Conservation (phyloP, 2,329 filamentous ascomycete genomes). For the Alternaria dauci region DNA sequence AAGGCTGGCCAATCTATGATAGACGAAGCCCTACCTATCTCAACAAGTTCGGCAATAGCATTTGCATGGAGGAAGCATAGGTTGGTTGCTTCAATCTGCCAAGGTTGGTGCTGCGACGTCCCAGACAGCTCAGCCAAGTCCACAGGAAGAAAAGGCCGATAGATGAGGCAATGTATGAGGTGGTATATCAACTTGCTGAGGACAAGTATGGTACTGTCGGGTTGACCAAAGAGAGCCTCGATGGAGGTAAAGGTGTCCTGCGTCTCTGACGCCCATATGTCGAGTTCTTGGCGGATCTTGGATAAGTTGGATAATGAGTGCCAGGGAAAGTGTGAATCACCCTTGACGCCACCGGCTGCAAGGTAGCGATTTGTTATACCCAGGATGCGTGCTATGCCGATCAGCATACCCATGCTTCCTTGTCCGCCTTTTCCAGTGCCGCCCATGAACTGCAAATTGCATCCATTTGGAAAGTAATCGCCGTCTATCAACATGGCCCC, state of each 20-base stretch:
- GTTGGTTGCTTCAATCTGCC: constrained; percentile 91
- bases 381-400: constrained; percentile 83
- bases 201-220: constrained; percentile 79
- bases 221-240: constrained; percentile 76
- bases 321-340: constrained; percentile 91
- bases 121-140: constrained; percentile 82
- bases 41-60: constrained; percentile 82
- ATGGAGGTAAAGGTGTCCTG: constrained; percentile 81
- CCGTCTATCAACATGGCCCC: constrained; percentile 73
- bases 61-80: constrained; percentile 88
- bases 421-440: constrained; percentile 74
- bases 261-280: constrained; percentile 84
- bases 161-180: constrained; percentile 84
- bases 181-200: constrained; percentile 89
- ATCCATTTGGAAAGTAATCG: constrained; percentile 80
- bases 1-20: constrained; percentile 87
- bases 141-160: constrained; percentile 85
- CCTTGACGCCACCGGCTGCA: constrained; percentile 84
- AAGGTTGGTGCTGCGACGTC: constrained; percentile 84
- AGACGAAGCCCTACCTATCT: constrained; percentile 76
- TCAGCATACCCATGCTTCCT: constrained; percentile 80
- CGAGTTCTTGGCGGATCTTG: constrained; percentile 84
- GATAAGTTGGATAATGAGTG: constrained; percentile 85
- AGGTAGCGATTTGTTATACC: constrained; percentile 86
- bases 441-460: constrained; percentile 77